Conservation (phyloP, 2,329 filamentous ascomycete species). For the Phialocephala sp. region DNA sequence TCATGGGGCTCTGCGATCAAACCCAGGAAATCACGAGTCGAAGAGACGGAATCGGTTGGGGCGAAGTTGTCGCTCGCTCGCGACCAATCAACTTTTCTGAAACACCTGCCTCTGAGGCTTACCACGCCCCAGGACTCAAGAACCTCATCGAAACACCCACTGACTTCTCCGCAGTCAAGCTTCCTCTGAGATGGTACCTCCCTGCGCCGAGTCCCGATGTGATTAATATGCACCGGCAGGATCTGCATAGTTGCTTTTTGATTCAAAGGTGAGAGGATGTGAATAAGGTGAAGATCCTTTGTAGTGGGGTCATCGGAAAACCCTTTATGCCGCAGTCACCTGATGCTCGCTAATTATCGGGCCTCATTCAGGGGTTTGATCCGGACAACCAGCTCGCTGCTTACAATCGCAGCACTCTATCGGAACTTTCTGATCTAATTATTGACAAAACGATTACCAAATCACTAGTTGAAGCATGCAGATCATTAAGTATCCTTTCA, state of each 20-base stretch:
- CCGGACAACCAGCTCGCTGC: neutral
- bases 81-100: conserved; percentile 3
- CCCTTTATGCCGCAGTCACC: neutral
- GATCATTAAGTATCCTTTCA: too few species aligned
- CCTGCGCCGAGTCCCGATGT: neutral
- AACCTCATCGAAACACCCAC: neutral
- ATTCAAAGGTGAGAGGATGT: conserved; percentile 1
- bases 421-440: too few species aligned
- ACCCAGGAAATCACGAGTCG: neutral
- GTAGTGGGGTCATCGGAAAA: neutral
- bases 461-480: too few species aligned
- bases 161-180: neutral
- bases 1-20: neutral
- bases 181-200: neutral
- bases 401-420: too few species aligned
- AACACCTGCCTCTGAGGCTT: neutral
- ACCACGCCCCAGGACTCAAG: neutral
- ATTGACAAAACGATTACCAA: too few species aligned
- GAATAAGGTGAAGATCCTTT: neutral
- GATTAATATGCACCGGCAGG: neutral
- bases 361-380: neutral
- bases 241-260: neutral
- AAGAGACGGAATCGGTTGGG: neutral
- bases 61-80: neutral
- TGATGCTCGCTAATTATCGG: neutral